phyloP scores from a whole-genome alignment of 176 grass and related monocot species.

The Aegilops longissima region DNA sequence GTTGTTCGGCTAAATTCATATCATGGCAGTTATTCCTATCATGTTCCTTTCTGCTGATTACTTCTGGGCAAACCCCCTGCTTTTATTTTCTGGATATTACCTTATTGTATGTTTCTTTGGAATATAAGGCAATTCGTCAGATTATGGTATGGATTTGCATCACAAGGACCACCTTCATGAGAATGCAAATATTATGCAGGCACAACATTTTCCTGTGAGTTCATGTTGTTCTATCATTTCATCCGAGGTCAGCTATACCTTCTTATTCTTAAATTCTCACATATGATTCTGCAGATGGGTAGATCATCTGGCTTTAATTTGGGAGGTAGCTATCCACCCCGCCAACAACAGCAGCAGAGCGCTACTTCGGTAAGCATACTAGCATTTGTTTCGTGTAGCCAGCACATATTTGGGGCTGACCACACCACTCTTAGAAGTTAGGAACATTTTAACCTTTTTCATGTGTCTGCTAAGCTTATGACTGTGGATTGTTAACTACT shows the following conservation, averaged over 20 bases:
- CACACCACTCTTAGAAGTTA: conserved; percentile 46
- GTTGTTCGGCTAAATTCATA: neutral
- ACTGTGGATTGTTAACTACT: conserved; percentile 28
- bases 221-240: conserved; percentile 21
- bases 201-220: conserved; percentile 77
- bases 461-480: neutral
- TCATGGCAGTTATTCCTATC: neutral
- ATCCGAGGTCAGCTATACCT: neutral
- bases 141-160: conserved; percentile 84
- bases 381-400: conserved; percentile 37
- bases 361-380: conserved; percentile 58
- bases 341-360: conserved; percentile 73
- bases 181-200: conserved; percentile 76
- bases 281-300: conserved; percentile 57
- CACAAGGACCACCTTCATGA: conserved; percentile 96
- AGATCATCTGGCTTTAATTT: conserved; percentile 88
- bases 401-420: conserved; percentile 48
- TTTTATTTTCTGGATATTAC: neutral
- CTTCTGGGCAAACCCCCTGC: neutral
- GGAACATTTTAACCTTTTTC: conserved; percentile 1
- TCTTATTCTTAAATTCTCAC: conserved; percentile 11
- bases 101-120: conserved; percentile 39
- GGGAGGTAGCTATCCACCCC: conserved; percentile 64
- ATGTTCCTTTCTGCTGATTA: conserved; percentile 28
- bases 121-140: conserved; percentile 64